Percentiles rank a stretch among this genome's conserved stretches.
Evolutionary conservation across 345 rosid genomes (phyloP).

Genomic region (Euphorbia tirucalli): DNA sequence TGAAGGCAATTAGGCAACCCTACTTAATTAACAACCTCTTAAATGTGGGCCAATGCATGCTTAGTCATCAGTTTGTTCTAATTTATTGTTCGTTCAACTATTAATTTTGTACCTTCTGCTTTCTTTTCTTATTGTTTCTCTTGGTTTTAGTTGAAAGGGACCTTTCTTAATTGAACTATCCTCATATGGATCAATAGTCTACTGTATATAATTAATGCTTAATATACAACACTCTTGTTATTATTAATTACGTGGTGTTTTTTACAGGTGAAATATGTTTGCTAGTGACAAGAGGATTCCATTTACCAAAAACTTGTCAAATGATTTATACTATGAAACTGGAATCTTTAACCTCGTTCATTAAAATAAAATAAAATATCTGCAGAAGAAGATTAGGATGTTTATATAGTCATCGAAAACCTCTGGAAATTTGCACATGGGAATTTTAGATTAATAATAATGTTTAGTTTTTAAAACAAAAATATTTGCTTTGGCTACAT

Average conservation of each 20-base stretch:
- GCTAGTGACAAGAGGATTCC: not conserved
- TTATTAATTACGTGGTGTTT: not conserved
- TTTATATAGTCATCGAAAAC: too few species aligned
- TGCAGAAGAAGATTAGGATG: not conserved
- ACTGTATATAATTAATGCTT: not conserved
- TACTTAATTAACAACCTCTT: not conserved
- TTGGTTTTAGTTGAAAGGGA: not conserved
- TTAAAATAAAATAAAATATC: too few species aligned
- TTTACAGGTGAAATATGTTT: not conserved
- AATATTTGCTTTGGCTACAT: too few species aligned
- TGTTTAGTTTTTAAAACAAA: too few species aligned
- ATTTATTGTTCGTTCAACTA: not conserved
- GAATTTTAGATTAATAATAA: too few species aligned
- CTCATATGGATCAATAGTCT: not conserved
- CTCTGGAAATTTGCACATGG: too few species aligned
- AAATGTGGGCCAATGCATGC: not conserved
- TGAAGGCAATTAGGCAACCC: slow-evolving; percentile 21
- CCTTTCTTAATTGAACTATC: not conserved
- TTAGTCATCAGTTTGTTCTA: not conserved
- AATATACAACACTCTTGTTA: not conserved
- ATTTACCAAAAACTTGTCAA: not conserved
- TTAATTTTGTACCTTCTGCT: not conserved
- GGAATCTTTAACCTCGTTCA: too few species aligned
- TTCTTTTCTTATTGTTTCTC: not conserved
- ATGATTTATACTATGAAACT: too few species aligned